Evolutionary conservation across 352 stramenopile species (phyloP).

Genomic region (Globisporangium echinulatum): DNA sequence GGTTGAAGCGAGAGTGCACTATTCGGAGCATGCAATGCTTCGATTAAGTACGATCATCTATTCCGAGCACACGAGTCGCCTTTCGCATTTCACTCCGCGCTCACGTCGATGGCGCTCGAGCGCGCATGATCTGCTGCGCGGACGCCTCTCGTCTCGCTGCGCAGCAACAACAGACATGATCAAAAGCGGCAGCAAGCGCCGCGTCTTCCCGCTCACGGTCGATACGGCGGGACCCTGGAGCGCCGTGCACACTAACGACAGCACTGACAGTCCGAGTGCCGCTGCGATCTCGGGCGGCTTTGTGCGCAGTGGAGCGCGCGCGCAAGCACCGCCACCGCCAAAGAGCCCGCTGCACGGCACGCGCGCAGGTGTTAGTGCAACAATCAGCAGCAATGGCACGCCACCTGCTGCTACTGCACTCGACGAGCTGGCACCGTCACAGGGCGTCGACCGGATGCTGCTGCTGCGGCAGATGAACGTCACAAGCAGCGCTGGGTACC

Average conservation of each 20-base stretch:
- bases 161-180: neutral
- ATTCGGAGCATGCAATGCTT: no score
- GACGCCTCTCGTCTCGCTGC: neutral
- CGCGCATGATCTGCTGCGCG: neutral
- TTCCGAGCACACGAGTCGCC: neutral
- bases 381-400: neutral
- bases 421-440: no score
- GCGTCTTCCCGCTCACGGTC: slow-evolving; percentile 38
- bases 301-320: slow-evolving; percentile 2
- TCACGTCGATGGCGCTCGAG: neutral
- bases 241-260: neutral
- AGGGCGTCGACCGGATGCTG: slow-evolving; percentile 13
- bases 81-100: no score
- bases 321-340: slow-evolving; percentile 28
- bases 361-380: neutral
- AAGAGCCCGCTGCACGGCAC: slow-evolving; percentile 38
- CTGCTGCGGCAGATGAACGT: slow-evolving; percentile 53
- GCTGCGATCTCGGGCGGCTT: slow-evolving; percentile 4
- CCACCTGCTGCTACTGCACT: neutral
- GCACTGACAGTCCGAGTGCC: neutral
- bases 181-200: slow-evolving; percentile 15
- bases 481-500: slow-evolving; percentile 12
- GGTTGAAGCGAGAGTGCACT: no score
- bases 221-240: slow-evolving; percentile 17
- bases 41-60: neutral